Evolutionary conservation across 768 basidiomycete species (phyloP), one percentile per base, ranked within the genome.

Genomic region (Lentinula edodes): DNA sequence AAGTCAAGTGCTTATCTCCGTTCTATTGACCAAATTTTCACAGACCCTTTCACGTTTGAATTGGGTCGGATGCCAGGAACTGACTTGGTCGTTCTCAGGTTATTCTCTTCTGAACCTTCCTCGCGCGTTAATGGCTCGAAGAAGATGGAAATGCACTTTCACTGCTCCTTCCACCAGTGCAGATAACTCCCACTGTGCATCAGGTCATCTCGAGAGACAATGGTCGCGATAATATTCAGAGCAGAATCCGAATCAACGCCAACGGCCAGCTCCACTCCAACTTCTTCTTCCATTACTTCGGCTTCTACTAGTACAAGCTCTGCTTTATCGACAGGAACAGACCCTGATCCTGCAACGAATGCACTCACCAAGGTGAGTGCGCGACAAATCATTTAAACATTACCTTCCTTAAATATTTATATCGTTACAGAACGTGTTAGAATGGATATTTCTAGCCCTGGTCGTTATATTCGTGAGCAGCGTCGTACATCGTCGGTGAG

Each of bases 341-440:
- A 48, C 23, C n/a, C 46, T 48, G n/a, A 23, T 48, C 13, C 51
- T 52, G 13, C 55, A n/a, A 28, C 55, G 8, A 12, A 20, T 6
- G 13, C 15, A 9, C 23, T 56, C 6, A 56, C 55, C 41, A 56
- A 56, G 39, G 55, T 56, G 8, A 32, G 41, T 45, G 3, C 18
- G 9, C 18, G 10, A 28, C 28, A 34, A 16, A 52, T 8, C 4
- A 4, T 5, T 16, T 8, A 7, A 34, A 16, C 16, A 16, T 52
- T 15, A 15, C 51, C 28, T 35, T 16, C 6, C 6, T n/a, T 10
- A 13, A 34, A 10, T 28, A 28, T 28, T 1, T 4, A 18, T 34
- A 53, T 55, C 55, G 18, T 43, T 56, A 42, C 20, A 56, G 55
- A 34, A 56, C 15, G 45, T 59, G 46, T 39, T 59, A 46, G 20